Percentiles rank a stretch among this genome's conserved stretches.
Evolutionary conservation across 768 basidiomycete species (phyloP).

Genomic region (Lentinula detonsa): DNA sequence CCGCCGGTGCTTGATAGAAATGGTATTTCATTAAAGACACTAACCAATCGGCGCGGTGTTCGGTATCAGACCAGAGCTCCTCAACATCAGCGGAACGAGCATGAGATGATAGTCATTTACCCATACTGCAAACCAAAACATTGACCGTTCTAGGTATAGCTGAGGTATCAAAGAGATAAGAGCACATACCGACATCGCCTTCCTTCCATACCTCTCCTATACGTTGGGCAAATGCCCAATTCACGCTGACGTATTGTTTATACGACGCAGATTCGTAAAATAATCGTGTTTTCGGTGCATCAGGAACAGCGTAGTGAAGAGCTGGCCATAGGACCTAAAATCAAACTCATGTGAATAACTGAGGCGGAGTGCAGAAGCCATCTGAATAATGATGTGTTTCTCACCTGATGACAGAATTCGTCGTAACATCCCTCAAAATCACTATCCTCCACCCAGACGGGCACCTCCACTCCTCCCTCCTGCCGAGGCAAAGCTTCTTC

Average conservation of each 20-base stretch:
- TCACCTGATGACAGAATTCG: slow-evolving; percentile 74
- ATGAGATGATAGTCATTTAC: slow-evolving; percentile 97
- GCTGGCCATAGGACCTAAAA: slow-evolving; percentile 72
- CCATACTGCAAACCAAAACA: slow-evolving; percentile 41
- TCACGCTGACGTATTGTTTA: slow-evolving; percentile 84
- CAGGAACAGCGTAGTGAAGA: slow-evolving; percentile 81
- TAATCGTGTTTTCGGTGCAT: slow-evolving; percentile 78
- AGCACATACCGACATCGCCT: slow-evolving; percentile 69
- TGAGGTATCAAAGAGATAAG: not conserved
- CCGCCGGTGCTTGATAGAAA: not conserved
- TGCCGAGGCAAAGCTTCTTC: slow-evolving; percentile 3
- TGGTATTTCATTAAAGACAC: not conserved
- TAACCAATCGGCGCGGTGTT: slow-evolving; percentile 56
- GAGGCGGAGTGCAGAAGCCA: not conserved
- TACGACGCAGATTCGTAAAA: slow-evolving; percentile 79
- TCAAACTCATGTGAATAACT: slow-evolving; percentile 12
- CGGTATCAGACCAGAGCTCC: slow-evolving; percentile 51
- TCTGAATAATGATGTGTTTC: slow-evolving; percentile 24
- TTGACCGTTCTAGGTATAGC: not conserved
- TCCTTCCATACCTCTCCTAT: slow-evolving; percentile 78
- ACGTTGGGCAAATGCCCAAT: slow-evolving; percentile 82
- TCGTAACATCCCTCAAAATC: slow-evolving; percentile 80
- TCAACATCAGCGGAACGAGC: slow-evolving; percentile 83
- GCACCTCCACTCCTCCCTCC: slow-evolving; percentile 28
- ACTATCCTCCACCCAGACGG: slow-evolving; percentile 75